These are phyloP conservation scores for Arthrobotrys musiformis DNA, from an alignment of 2,329 filamentous ascomycete species.

Conservation along the genomic window DNA sequence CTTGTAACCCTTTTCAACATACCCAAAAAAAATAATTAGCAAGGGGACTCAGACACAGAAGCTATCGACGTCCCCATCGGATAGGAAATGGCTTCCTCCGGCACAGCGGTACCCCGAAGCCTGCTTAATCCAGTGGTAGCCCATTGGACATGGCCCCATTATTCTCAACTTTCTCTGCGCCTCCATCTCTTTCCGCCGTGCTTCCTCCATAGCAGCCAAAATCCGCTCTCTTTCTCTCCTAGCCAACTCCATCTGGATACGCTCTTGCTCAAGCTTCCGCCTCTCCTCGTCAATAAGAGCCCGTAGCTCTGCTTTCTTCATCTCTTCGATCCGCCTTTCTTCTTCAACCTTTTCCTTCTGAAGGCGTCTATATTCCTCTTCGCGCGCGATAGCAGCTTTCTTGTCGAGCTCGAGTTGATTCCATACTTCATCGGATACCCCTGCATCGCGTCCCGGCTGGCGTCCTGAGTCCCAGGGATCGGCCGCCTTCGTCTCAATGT, in stretches of 20 bases:
- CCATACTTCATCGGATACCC: constrained; percentile 73
- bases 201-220: constrained; percentile 63
- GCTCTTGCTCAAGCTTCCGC: constrained; percentile 58
- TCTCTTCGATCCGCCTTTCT: constrained; percentile 58
- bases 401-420: constrained; percentile 70
- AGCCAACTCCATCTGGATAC: constrained; percentile 55
- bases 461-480: constrained; percentile 27
- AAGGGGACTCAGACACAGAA: constrained; percentile 33
- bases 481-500: constrained; percentile 28
- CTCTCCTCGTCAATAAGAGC: constrained; percentile 58
- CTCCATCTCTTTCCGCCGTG: constrained; percentile 62
- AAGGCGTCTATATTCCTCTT: constrained; percentile 62
- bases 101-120: constrained; percentile 71
- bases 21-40: constrained; percentile 10
- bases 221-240: constrained; percentile 63
- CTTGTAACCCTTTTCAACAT: constrained; percentile 16
- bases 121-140: constrained; percentile 73
- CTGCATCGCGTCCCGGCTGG: constrained; percentile 66
- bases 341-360: constrained; percentile 56
- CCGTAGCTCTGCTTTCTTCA: constrained; percentile 60
- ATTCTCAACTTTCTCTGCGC: constrained; percentile 66
- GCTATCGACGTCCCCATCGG: constrained; percentile 60
- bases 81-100: constrained; percentile 70
- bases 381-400: constrained; percentile 56
- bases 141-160: constrained; percentile 70